Base-by-base conservation (phyloP, 2,329 filamentous ascomycete species). In the Cladosporium sp. region DNA sequence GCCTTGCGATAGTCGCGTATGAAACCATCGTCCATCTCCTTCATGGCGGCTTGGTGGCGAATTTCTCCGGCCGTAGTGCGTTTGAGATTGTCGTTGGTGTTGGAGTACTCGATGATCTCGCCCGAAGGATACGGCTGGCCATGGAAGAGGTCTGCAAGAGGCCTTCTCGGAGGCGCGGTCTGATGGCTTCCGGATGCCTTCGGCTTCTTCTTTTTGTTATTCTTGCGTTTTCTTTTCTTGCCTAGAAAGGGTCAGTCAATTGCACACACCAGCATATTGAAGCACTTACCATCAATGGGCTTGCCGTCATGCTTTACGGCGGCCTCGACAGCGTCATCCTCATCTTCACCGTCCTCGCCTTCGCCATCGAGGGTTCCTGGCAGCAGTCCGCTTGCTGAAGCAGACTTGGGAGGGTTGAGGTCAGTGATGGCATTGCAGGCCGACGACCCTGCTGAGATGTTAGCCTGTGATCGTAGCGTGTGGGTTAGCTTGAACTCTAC, bases 61-160 rank as follows among this genome's bases (percentile, higher is more conserved):
- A 93, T 93, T 83, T 96, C 92, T 78, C 94, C 92, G 77, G 84
- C 88, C 14, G 92, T 96, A 3, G 90, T 95, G 66, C 92, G 88
- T 78, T 88, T 92, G 49, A 85, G 79, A 77, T 95, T 95, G 72
- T 94, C 91, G 74, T 92, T 84, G 68, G 83, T 79, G 79, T 24
- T 44, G 18, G 60, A 34, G 41, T 96, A 96, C 71, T 93, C 89
- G 71, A 88, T 86, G 76, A 92, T 90, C 79, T 95, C 87, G 70
- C 92, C 92, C 73, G 87, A 86, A 59, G 92, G 92, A 77, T 92
- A 96, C 71, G 83, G 82, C 74, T 87, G 84, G 77, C 87, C 87
- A 62, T 90, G 87, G 81, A 92, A 95, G 52, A 96, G 84, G 71
- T 88, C 87, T 38, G 90, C 88, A 41, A 96, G 79, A 51, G 88